Percentiles rank a stretch among this genome's conserved stretches.
Evolutionary conservation across 768 basidiomycete genomes (phyloP).

Genomic region (Pisolithus tinctorius): DNA sequence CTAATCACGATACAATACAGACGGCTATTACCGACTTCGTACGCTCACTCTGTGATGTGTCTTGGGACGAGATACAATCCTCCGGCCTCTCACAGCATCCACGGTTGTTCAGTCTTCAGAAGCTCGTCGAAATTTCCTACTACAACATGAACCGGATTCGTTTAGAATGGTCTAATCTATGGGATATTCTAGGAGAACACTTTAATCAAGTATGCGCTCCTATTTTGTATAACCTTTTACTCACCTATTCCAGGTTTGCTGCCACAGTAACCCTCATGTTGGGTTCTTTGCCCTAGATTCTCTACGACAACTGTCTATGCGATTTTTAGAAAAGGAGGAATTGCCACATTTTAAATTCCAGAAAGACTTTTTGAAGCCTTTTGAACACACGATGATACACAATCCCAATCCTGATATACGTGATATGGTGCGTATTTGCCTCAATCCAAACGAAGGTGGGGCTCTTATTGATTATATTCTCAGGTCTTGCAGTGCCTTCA

Average conservation of each 20-base stretch:
- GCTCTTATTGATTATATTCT: background rate
- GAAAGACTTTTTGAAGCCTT: conserved; percentile 97
- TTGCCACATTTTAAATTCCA: conserved; percentile 98
- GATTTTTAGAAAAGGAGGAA: conserved; percentile 98
- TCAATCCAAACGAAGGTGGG: background rate
- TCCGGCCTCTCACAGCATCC: conserved; percentile 93
- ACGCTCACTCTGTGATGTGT: conserved; percentile 90
- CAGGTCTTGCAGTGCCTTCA: conserved; percentile 96
- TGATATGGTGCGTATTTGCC: conserved; percentile 66
- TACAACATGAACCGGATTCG: conserved; percentile 99
- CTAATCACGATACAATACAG: conserved; percentile 34
- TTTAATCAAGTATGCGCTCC: conserved; percentile 76
- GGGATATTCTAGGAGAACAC: conserved; percentile 97
- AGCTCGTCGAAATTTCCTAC: conserved; percentile 97
- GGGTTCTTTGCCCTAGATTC: conserved; percentile 97
- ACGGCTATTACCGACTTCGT: conserved; percentile 98
- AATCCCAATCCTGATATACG: conserved; percentile 94
- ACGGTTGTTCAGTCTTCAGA: conserved; percentile 93
- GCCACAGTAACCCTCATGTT: conserved; percentile 95
- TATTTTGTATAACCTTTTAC: background rate
- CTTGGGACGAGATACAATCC: conserved; percentile 99
- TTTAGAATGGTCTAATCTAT: conserved; percentile 95
- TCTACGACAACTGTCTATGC: conserved; percentile 93
- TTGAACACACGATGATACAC: conserved; percentile 96
- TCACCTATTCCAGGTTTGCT: conserved; percentile 69